Percentiles rank a stretch among this genome's conserved stretches.
Conservation (phyloP, 2,329 filamentous ascomycete genomes). For the Akanthomyces dipterigenus region DNA sequence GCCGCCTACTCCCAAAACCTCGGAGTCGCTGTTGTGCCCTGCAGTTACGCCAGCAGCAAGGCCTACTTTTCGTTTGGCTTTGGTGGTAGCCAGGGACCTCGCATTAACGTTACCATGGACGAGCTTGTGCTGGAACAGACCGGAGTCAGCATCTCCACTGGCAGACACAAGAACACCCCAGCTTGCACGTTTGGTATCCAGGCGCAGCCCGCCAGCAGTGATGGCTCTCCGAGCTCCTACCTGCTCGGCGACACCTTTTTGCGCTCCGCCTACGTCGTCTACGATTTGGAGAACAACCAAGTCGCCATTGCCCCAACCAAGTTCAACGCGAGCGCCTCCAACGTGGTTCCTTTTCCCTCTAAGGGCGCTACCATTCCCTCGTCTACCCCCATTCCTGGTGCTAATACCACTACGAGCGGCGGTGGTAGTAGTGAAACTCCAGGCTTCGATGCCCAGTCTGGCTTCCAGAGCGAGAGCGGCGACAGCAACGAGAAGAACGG, state of each 20-base stretch:
- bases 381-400: constrained; percentile 37
- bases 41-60: constrained; percentile 35
- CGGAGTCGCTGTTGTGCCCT: constrained; percentile 42
- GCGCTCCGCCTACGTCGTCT: constrained; percentile 54
- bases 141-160: constrained; percentile 11
- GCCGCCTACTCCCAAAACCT: constrained; percentile 35
- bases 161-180: constrained; percentile 24
- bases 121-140: constrained; percentile 47
- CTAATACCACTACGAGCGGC: constrained; percentile 23
- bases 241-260: constrained; percentile 53
- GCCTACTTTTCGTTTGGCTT: constrained; percentile 51
- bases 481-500: no score
- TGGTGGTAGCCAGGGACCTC: constrained; percentile 39
- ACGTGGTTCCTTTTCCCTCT: constrained; percentile 44
- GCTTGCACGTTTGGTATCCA: constrained; percentile 53
- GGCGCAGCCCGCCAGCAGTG: constrained; percentile 31
- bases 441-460: constrained; percentile 23
- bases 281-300: constrained; percentile 52
- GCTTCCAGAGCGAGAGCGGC: constrained; percentile 22
- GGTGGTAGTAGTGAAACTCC: constrained; percentile 9
- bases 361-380: constrained; percentile 44
- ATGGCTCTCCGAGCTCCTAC: constrained; percentile 24
- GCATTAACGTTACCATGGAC: constrained; percentile 47
- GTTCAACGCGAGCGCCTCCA: constrained; percentile 45
- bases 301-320: constrained; percentile 48